Conservation (phyloP, 192 early-diverging fungal species). For the Backusella morwellensis region DNA sequence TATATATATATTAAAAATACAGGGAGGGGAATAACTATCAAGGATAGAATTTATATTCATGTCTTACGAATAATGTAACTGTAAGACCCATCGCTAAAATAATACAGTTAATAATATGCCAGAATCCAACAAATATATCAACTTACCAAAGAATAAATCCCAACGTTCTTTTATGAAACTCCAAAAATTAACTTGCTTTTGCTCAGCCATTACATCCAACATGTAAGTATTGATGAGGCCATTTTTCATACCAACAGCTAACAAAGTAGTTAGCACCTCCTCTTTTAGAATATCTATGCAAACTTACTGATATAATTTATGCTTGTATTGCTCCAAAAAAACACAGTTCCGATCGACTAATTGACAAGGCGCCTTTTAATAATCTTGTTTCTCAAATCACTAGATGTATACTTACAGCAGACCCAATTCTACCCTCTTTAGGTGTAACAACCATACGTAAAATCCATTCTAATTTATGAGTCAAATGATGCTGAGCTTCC, state of each 20-base stretch:
- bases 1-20: neutral
- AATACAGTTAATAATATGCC: neutral
- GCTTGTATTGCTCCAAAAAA: neutral
- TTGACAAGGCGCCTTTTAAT: neutral
- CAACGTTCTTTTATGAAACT: conserved; percentile 17
- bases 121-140: neutral
- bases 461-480: conserved; percentile 7
- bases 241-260: conserved; percentile 18
- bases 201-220: conserved; percentile 4
- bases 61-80: neutral
- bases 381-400: neutral
- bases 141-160: conserved; percentile 17
- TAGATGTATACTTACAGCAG: neutral
- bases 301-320: conserved; percentile 17
- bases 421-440: neutral
- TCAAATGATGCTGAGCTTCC: neutral
- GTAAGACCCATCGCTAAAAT: neutral
- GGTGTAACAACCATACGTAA: conserved; percentile 22
- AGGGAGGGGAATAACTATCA: neutral
- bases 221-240: neutral
- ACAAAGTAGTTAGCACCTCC: neutral
- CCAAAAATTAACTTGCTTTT: conserved; percentile 12
- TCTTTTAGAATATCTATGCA: neutral
- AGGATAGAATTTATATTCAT: conserved; percentile 1
- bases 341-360: neutral